Evolutionary conservation across 2,329 filamentous ascomycete genomes (phyloP), one percentile per base, ranked within the genome.

Genomic region (Pseudogymnoascus sp.): DNA sequence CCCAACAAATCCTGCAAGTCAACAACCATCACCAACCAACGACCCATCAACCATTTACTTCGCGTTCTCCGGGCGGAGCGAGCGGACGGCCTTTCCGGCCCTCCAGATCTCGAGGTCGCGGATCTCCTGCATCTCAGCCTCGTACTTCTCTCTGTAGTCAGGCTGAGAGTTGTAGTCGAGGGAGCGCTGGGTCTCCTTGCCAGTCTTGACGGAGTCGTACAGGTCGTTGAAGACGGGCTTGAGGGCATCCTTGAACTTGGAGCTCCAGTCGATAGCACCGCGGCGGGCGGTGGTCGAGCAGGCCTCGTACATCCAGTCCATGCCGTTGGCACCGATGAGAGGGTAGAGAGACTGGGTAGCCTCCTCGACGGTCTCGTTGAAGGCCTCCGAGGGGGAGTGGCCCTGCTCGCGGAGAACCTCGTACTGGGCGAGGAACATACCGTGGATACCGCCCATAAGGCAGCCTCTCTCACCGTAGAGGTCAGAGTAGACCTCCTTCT

Each of bases 221-320:
- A 99, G 89, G 75, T 90, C 85, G 82, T 97, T 93, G 87, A 99
- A 99, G 76, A 99, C 89, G 75, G 95, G 95, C 89, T 98, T 98
- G 76, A 99, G 86, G 76, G 90, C 92, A 72, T 93, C 90, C 90
- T 97, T 97, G 91, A 99, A 99, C 77, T 85, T 85, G 79, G 89
- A 88, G 77, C 89, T 93, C 95, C 95, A 99, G 86, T 99, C 95
- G 77, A 99, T 96, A 81, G 95, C 95, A 80, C 95, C 95, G 77
- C 95, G 93, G 76, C 95, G 91, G 75, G 95, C 95, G 65, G 95
- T 99, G 77, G 95, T 99, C 68, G 93, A 98, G 90, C 95, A 99
- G 71, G 95, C 95, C 78, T 93, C 93, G 84, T 96, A 99, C 95
- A 99, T 99, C 92, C 96, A 99, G 85, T 99, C 95, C 95, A 99